Evolutionary conservation across 1,284 basidiomycete species (phyloP).

Genomic region (Trametes pubescens): DNA sequence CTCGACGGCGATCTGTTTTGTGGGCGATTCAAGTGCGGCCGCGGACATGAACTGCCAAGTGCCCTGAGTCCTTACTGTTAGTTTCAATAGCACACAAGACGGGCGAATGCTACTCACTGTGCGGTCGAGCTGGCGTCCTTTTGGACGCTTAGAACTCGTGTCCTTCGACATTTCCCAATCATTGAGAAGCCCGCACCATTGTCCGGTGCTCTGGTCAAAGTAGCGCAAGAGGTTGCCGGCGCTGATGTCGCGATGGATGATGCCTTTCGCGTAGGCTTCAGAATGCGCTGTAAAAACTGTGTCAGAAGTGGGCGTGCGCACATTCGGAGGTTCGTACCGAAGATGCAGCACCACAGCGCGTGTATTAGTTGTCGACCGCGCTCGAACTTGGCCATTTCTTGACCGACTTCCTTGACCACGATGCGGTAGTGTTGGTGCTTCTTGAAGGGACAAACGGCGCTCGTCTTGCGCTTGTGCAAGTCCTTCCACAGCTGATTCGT

Average conservation of each 20-base stretch:
- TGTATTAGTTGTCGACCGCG: background rate
- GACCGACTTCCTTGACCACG: background rate
- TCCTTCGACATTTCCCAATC: conserved; percentile 6
- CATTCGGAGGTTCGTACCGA: background rate
- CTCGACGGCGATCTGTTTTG: background rate
- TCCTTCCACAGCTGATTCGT: background rate
- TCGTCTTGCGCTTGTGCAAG: background rate
- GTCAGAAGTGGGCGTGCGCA: background rate
- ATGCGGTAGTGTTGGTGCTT: conserved; percentile 1
- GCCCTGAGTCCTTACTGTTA: background rate
- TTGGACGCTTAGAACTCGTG: background rate
- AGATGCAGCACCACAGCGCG: background rate
- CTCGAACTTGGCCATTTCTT: background rate
- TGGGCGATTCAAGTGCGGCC: background rate
- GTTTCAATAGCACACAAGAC: too few relatives aligned
- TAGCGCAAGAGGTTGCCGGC: conserved; percentile 2
- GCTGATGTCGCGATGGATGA: conserved; percentile 5
- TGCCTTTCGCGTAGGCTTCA: background rate
- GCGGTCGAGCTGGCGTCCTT: conserved; percentile 1
- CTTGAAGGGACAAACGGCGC: background rate
- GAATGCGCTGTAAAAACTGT: background rate
- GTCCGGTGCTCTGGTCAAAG: too few relatives aligned
- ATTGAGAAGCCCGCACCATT: background rate
- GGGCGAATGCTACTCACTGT: background rate
- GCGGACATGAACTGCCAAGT: conserved; percentile 10